A percentile compares a stretch with the other conserved stretches of the same genome.
Evolutionary conservation across 257 asterid species (phyloP).

Genomic region (Echites panduratus): DNA sequence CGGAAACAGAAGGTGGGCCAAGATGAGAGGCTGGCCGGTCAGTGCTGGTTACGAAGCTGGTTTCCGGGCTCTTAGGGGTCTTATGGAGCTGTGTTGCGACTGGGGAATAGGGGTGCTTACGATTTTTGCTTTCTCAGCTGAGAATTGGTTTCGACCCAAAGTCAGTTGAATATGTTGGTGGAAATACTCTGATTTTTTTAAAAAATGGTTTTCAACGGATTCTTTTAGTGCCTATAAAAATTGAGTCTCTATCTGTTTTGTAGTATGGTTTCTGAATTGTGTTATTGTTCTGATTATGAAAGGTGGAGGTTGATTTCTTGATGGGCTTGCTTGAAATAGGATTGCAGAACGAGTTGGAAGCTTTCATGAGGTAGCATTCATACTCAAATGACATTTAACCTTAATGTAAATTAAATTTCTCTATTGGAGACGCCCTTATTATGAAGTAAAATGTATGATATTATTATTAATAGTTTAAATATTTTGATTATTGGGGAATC

Average conservation of each 20-base stretch:
- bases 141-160: constrained; percentile 65
- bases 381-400: background rate
- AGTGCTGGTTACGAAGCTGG: constrained; percentile 53
- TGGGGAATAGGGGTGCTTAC: constrained; percentile 57
- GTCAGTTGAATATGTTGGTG: constrained; percentile 23
- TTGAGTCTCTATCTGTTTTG: background rate
- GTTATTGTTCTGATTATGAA: background rate
- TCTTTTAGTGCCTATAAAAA: background rate
- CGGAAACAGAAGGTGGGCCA: constrained; percentile 65
- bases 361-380: constrained; percentile 20
- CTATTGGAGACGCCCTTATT: background rate
- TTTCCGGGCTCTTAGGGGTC: constrained; percentile 30
- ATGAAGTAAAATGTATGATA: background rate
- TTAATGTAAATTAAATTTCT: background rate
- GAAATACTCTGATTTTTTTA: background rate
- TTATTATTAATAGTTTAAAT: background rate
- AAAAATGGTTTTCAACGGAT: too few species aligned
- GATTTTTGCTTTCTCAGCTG: constrained; percentile 58
- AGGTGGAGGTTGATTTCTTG: constrained; percentile 33
- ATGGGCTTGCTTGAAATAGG: constrained; percentile 26
- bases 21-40: constrained; percentile 35
- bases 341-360: constrained; percentile 16
- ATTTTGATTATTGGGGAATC: background rate
- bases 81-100: constrained; percentile 39
- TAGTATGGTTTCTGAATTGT: too few species aligned